Evolutionary conservation across 257 asterid genomes (phyloP), one percentile per base, ranked within the genome.

Genomic region (Primulina eburnea): DNA sequence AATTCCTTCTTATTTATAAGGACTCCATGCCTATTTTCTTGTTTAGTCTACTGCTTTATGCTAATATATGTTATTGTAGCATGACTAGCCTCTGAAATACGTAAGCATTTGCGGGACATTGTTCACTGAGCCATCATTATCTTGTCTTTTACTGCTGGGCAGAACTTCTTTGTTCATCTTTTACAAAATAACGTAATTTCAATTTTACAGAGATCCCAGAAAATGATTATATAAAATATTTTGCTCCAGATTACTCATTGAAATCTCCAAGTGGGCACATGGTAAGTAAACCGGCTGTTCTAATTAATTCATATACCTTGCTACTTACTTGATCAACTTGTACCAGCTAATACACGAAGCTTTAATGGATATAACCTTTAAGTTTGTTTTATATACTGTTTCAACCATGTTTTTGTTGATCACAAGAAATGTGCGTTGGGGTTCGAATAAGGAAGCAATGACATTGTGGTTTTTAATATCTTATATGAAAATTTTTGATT

Each of bases 191-290:
- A 58, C 7, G 3, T 40, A 24, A 47, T 65, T 6, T 20, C 50
- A 62, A 74, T 67, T 69, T 77, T 64, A 87, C 92, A 93, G 97
- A 90, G 84, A 93, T 93, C 77, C 99, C 99, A 62, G 97, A 89
- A 30, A 94, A 94, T 68, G 96, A 91, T 60, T 94, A 94, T 76
- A 89, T 81, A 78, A 83, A 86, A 75, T 94, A 91, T 78, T 94
- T 91, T 86, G 92, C 84, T 62, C 99, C 99, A 11, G 95, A 89
- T 77, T 82, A 75, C 82, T 80, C 95, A 43, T 78, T 94, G 89
- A 89, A 87, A 90, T 75, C 85, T 79, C 95, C 90, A 5, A 83
- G 87, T 11, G 82, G 90, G 50, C 86, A 82, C 85, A 82, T 91
- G 84, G 99, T 91, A 85, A 35, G 92, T 72, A 70, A 69, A 60